phyloP scores from a whole-genome alignment of 257 asterid genomes.

The Nicotiana benthamiana region DNA sequence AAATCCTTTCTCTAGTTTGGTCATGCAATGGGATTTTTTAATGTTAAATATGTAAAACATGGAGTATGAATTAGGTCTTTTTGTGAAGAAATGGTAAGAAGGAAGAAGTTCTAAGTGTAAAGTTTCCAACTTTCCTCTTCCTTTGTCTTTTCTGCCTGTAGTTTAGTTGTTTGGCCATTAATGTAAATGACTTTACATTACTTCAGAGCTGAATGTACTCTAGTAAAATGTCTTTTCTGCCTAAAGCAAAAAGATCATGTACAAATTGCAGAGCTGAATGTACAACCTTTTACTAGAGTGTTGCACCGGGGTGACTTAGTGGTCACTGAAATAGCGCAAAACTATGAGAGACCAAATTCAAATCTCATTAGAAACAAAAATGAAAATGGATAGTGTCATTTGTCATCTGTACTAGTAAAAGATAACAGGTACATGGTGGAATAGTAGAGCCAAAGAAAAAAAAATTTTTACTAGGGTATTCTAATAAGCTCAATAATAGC shows the following conservation, averaged over 20 bases:
- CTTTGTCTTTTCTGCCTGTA: conserved; percentile 3
- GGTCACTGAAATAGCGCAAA: not conserved
- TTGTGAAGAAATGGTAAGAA: not conserved
- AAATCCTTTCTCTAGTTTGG: not conserved
- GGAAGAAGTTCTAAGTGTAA: conserved; percentile 7
- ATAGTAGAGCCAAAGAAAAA: too few relatives aligned
- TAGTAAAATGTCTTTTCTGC: too few relatives aligned
- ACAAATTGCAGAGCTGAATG: not conserved
- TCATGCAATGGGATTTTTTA: not conserved
- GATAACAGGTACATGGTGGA: too few relatives aligned
- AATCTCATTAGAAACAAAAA: not conserved
- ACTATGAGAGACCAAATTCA: not conserved
- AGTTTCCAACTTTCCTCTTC: not conserved
- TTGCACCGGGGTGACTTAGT: not conserved
- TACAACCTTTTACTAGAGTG: not conserved
- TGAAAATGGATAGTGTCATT: not conserved
- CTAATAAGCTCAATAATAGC: not conserved
- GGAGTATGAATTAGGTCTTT: not conserved
- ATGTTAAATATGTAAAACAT: not conserved
- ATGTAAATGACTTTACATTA: not conserved
- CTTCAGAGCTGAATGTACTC: too few relatives aligned
- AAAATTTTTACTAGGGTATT: not conserved
- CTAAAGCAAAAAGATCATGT: not conserved
- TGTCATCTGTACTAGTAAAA: not conserved
- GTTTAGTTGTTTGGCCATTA: conserved; percentile 8